These are phyloP conservation scores for Boletus rex-veris DNA, from an alignment of 768 basidiomycete species.

Conservation along the genomic window DNA sequence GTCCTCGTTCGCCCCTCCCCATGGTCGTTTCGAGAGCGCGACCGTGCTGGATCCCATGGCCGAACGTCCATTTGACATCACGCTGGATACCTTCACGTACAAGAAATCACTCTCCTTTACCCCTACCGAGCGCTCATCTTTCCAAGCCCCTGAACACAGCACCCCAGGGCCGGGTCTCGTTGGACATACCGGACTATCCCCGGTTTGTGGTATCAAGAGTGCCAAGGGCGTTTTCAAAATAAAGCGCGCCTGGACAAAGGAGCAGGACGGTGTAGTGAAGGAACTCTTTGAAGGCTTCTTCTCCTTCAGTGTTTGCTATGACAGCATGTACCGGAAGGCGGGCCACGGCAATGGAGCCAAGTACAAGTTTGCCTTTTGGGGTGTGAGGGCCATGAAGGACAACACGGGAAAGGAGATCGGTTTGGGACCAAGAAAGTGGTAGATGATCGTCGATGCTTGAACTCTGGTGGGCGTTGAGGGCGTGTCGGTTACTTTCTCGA, in stretches of 20 bases:
- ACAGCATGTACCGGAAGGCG: conserved; percentile 32
- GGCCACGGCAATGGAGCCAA: conserved; percentile 35
- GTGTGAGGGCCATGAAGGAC: conserved; percentile 34
- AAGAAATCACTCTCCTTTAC: conserved; percentile 29
- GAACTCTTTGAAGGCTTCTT: conserved; percentile 42
- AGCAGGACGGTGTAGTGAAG: conserved; percentile 14
- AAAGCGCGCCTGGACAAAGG: conserved; percentile 34
- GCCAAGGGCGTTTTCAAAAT: conserved; percentile 36
- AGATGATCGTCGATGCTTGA: neutral
- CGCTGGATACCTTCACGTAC: conserved; percentile 23
- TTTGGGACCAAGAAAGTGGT: conserved; percentile 26
- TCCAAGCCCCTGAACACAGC: conserved; percentile 23
- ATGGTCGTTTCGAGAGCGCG: conserved; percentile 25
- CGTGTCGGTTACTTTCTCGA: neutral
- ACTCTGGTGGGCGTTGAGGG: neutral
- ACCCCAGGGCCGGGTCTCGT: conserved; percentile 27
- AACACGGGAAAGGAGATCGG: conserved; percentile 34
- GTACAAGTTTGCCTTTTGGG: conserved; percentile 36
- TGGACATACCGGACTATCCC: conserved; percentile 22
- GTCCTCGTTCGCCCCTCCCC: conserved; percentile 9
- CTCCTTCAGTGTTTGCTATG: conserved; percentile 35
- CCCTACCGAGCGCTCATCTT: conserved; percentile 23
- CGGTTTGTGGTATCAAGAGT: conserved; percentile 32
- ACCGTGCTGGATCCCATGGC: conserved; percentile 34
- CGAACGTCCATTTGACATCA: conserved; percentile 34